phyloP scores from a whole-genome alignment of 2,329 filamentous ascomycete genomes.

The Alternaria ventricosa region DNA sequence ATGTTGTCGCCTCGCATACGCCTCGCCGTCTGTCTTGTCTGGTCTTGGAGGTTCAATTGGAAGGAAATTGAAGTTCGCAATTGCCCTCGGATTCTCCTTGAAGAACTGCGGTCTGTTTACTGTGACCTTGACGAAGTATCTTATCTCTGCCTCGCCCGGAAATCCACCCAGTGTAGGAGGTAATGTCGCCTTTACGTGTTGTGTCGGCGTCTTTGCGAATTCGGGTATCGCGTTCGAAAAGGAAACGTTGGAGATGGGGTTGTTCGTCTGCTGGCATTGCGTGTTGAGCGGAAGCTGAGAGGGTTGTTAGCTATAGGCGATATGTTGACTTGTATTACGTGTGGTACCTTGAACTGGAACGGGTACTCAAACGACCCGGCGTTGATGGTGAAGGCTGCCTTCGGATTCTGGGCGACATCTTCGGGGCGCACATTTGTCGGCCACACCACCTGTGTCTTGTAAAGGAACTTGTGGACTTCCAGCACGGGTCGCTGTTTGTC shows the following conservation, averaged over 20 bases:
- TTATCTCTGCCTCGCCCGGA: conserved; percentile 84
- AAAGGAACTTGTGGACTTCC: conserved; percentile 70
- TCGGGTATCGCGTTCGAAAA: conserved; percentile 53
- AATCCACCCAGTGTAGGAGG: conserved; percentile 90
- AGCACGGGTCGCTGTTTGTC: conserved; percentile 56
- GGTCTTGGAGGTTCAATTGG: conserved; percentile 89
- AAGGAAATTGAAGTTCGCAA: conserved; percentile 75
- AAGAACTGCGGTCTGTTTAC: conserved; percentile 86
- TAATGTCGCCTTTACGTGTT: conserved; percentile 83
- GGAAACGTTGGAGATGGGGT: conserved; percentile 52
- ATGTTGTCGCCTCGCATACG: conserved; percentile 78
- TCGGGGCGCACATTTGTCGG: conserved; percentile 59
- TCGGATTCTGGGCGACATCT: conserved; percentile 49
- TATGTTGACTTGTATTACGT: background rate
- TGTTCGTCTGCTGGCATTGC: conserved; percentile 58
- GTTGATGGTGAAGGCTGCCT: conserved; percentile 64
- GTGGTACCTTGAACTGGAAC: conserved; percentile 77
- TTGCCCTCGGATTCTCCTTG: conserved; percentile 81
- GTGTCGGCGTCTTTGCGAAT: conserved; percentile 54
- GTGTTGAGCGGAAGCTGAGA: conserved; percentile 71
- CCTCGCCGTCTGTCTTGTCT: conserved; percentile 72
- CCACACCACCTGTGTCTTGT: conserved; percentile 75
- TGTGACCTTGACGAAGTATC: conserved; percentile 95
- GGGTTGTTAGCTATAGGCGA: background rate
- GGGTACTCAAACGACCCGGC: conserved; percentile 77